Percentiles rank a stretch among this genome's conserved stretches.
These are phyloP conservation scores for Gnomoniopsis smithogilvyi DNA, from an alignment of 2,329 filamentous ascomycete species.

Conservation along the genomic window DNA sequence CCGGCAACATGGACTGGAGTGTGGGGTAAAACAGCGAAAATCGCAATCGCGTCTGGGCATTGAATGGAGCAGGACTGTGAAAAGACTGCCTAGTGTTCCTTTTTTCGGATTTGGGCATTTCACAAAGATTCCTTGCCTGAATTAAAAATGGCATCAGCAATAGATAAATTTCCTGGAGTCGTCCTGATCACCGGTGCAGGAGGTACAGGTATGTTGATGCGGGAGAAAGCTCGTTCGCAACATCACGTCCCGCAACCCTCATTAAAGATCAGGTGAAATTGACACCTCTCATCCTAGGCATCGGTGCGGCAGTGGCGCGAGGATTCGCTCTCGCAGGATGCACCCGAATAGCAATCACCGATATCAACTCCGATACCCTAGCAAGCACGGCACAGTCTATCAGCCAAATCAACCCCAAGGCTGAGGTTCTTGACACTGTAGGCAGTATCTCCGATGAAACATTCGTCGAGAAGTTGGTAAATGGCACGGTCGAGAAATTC, in stretches of 20 bases:
- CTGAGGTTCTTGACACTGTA: slow-evolving; percentile 29
- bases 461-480: slow-evolving; percentile 38
- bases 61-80: neutral
- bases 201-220: slow-evolving; percentile 35
- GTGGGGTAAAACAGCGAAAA: too few species aligned
- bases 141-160: neutral
- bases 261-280: neutral
- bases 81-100: neutral
- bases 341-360: slow-evolving; percentile 50
- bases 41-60: too few species aligned
- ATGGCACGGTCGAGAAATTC: slow-evolving; percentile 32
- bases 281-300: slow-evolving; percentile 35
- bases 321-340: slow-evolving; percentile 50
- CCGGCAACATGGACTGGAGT: too few species aligned
- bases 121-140: neutral
- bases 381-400: slow-evolving; percentile 33
- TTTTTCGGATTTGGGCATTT: neutral
- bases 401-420: slow-evolving; percentile 29
- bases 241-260: neutral
- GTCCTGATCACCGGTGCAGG: slow-evolving; percentile 46
- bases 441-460: slow-evolving; percentile 47
- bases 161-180: slow-evolving; percentile 10
- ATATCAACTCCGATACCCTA: slow-evolving; percentile 41
- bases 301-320: slow-evolving; percentile 50
- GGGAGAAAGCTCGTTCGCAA: neutral